phyloP scores from a whole-genome alignment of 305 asterid genomes.

The Stenogyne calaminthoides region DNA sequence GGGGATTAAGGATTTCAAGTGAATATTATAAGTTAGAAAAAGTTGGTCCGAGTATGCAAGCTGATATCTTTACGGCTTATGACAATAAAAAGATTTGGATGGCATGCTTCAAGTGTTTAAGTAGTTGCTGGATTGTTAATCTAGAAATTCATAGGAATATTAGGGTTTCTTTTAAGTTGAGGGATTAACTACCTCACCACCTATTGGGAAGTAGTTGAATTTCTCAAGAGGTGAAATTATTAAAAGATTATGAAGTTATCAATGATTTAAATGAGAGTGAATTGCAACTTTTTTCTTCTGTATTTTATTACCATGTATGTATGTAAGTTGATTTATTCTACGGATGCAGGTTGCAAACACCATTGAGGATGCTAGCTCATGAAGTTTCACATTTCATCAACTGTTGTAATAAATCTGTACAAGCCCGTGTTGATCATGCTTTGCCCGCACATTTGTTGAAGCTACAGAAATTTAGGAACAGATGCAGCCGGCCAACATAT shows the following conservation, averaged over 20 bases:
- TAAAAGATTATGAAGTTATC: neutral
- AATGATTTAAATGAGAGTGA: neutral
- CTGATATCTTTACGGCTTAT: neutral
- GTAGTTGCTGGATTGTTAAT: neutral
- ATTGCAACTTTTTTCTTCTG: neutral
- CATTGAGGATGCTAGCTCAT: no score
- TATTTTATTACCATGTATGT: neutral
- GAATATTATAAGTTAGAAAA: neutral
- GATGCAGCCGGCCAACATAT: neutral
- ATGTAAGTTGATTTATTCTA: neutral
- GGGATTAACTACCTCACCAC: no score
- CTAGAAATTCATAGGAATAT: no score
- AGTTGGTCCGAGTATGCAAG: neutral
- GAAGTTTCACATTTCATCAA: neutral
- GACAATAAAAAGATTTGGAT: neutral
- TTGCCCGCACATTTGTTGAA: neutral
- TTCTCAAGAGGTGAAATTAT: no score
- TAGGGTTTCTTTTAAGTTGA: no score
- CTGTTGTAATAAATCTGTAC: neutral
- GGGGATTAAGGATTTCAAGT: neutral
- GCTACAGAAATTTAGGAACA: neutral
- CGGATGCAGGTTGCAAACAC: neutral
- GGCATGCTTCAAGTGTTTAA: neutral
- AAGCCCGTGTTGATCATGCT: neutral
- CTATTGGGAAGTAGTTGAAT: no score